These are phyloP conservation scores for Austropuccinia psidii DNA, from an alignment of 1,284 basidiomycete species.

Conservation along the genomic window DNA sequence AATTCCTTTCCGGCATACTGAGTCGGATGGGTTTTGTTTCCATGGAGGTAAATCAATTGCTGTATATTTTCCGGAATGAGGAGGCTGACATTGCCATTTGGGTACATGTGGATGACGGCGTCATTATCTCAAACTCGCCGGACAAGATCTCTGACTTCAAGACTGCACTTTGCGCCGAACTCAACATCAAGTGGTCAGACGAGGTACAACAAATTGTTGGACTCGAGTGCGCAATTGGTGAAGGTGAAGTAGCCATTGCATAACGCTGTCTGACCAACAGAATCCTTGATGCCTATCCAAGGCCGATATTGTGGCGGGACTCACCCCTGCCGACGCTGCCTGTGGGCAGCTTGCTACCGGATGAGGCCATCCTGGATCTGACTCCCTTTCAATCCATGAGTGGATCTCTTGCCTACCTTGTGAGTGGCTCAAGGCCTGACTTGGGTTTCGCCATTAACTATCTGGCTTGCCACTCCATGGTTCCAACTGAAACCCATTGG, in stretches of 20 bases:
- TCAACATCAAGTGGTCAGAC: neutral
- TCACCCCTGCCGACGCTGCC: too few relatives aligned
- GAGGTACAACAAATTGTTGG: neutral
- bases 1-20: neutral
- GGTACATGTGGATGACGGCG: slow-evolving; percentile 8
- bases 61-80: neutral
- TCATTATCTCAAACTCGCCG: neutral
- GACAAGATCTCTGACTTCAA: neutral
- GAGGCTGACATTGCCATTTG: neutral
- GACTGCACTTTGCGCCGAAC: neutral
- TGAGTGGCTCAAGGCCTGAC: neutral
- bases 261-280: neutral
- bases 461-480: neutral
- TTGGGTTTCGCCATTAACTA: neutral
- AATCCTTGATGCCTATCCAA: neutral
- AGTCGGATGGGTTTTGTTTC: neutral
- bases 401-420: neutral
- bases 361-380: too few relatives aligned
- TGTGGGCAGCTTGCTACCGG: too few relatives aligned
- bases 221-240: neutral
- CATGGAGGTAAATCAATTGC: neutral
- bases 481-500: neutral
- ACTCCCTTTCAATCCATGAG: neutral
- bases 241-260: neutral
- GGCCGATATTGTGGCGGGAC: neutral